These are phyloP conservation scores for Setaria italica DNA, from an alignment of 202 grass and related monocot genomes.

Conservation along the genomic window DNA sequence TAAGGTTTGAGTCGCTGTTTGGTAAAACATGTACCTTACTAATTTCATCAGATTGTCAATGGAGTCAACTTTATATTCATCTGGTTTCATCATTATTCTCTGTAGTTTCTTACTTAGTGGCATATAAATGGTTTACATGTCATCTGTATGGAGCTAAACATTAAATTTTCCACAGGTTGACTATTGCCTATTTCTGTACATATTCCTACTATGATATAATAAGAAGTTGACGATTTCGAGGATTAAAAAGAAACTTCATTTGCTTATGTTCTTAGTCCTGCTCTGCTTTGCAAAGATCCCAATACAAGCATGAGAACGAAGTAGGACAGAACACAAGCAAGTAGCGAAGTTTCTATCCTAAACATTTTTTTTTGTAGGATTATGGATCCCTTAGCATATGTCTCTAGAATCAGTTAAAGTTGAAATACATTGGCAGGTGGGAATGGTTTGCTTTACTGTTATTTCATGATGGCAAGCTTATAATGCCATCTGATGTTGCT, in stretches of 20 bases:
- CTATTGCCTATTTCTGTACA: constrained; percentile 6
- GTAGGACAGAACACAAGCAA: constrained; percentile 12
- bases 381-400: not conserved
- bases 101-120: constrained; percentile 22
- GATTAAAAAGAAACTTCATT: not conserved
- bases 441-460: constrained; percentile 14
- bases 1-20: constrained; percentile 8
- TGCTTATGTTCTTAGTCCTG: constrained; percentile 39
- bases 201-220: constrained; percentile 19
- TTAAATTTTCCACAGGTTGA: not conserved
- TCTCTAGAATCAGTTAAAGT: not conserved
- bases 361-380: constrained; percentile 2
- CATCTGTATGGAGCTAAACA: constrained; percentile 13
- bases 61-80: constrained; percentile 13
- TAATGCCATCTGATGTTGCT: not conserved
- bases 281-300: constrained; percentile 1
- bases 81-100: constrained; percentile 8
- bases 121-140: constrained; percentile 20
- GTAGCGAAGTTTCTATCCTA: not conserved
- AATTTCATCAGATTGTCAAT: constrained; percentile 41
- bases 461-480: not conserved
- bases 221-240: constrained; percentile 22
- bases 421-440: not conserved
- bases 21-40: not conserved
- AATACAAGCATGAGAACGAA: not conserved